Base-by-base conservation (phyloP, 805 yeast species). In the Pichia ethanolica region DNA sequence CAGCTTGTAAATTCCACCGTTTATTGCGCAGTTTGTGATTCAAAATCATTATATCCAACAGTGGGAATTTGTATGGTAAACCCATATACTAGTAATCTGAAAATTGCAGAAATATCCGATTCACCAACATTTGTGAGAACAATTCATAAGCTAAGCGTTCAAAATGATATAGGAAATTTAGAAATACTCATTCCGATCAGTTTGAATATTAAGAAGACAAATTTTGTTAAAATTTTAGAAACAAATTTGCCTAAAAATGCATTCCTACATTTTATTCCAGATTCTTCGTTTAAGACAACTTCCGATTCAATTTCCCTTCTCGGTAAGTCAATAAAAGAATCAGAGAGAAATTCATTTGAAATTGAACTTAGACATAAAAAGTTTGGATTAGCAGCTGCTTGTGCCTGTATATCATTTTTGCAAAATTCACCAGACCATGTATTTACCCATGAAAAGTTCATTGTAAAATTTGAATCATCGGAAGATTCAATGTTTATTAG, bases 51-150 rank as follows among this genome's bases (percentile, higher is more conserved):
- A 5, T 46, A 59, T 0, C 61, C 66, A 1, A 47, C 39, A 3
- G 66, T 75, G 8, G 79, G 78, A 3, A 45, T 73, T 5, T 71
- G 75, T 42, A 63, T 72, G 39, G 47, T 72, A 5, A 63, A 69
- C 45, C 56, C 66, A 12, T 64, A 59, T 35, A 69, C 72, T 0
- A 77, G 75, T 5, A 67, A 62, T 35, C 48, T 74, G 49, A 61
- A 60, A 2, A 46, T 71, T 20, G 64, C 72, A 12, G 68, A 66
- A 12, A 60, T 69, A 12, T 58, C 66, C 20, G 80, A 75, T 53
- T 69, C 79, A 0, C 77, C 70, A 52, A 73, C 77, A 0, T 73
- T 64, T 48, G 72, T 73, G 3, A 59, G 77, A 42, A 71, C 77
- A 0, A 57, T 75, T 8, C 73, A 75, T 51, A 70, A 70, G 49